Evolutionary conservation across 148 eudicot genomes (phyloP), one percentile per base, ranked within the genome.

Genomic region (Amaranthus cruentus): DNA sequence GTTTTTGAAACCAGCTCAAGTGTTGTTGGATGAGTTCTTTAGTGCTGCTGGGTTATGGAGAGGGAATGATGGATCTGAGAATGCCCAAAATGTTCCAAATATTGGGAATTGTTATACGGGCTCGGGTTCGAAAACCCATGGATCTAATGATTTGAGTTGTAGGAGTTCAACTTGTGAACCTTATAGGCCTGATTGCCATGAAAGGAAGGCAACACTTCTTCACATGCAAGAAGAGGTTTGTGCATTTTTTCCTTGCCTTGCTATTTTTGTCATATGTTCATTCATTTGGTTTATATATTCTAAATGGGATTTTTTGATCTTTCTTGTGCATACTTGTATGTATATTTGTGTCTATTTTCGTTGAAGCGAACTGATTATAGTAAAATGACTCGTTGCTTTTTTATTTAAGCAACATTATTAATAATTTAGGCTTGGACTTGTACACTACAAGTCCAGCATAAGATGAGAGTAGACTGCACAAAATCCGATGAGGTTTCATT

Each of bases 1-100:
- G 77, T 94, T 88, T 61, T 78, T 91, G 82, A 89, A 77, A 68
- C 97, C 98, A 2, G 96, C 98, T 7, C 92, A 87, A 66, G 75
- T 73, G 68, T 51, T 94, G 78, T 67, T 94, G 77, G 95, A 94
- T 15, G 97, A 89, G 83, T 75, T 75, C n/a, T 64, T 79, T n/a
- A 44, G 67, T n/a, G 71, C 42, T 12, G 82, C 78, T 51, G 78
- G 71, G 7, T 63, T 70, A 60, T 75, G 71, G 71, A 52, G 72
- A 65, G 72, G 28, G 50, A 15, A 44, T 6, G 74, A 73, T 0
- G 81, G 74, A 6, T 66, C 13, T 4, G 80, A 66, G 61, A 78
- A 60, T 53, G 47, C 14, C 12, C 55, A 49, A 11, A 60, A 28
- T 28, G 3, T 78, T 47, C 50, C n/a, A 55, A 8, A 42, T 43